Conservation (phyloP, 139 green algal genomes). For the Diplosphaera chodatii region DNA sequence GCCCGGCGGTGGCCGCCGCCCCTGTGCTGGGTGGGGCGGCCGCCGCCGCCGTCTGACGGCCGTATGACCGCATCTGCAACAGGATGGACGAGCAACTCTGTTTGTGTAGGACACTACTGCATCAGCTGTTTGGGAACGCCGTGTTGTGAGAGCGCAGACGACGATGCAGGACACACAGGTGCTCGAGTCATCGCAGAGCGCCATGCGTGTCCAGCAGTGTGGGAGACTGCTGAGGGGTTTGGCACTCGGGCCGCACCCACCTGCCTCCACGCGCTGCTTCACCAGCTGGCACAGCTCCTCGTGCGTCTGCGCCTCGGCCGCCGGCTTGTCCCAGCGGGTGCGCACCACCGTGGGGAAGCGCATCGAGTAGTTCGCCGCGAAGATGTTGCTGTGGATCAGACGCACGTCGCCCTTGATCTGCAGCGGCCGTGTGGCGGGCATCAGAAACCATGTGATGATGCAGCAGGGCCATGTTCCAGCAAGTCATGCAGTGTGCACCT, state of each 20-base stretch:
- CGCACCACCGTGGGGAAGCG: background rate
- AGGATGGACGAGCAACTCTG: background rate
- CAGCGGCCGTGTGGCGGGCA: too few species aligned
- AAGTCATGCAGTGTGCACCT: too few species aligned
- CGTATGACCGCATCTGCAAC: background rate
- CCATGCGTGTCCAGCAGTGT: too few species aligned
- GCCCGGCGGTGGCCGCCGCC: too few species aligned
- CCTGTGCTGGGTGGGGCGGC: background rate
- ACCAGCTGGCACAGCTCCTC: background rate
- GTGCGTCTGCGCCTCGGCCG: background rate
- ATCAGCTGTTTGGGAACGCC: too few species aligned
- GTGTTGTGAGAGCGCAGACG: too few species aligned
- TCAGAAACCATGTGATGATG: too few species aligned
- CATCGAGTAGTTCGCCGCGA: background rate
- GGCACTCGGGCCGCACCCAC: background rate
- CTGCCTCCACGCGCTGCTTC: background rate
- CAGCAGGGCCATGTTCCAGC: too few species aligned
- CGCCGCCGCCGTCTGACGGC: background rate
- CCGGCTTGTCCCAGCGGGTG: background rate
- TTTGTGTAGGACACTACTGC: too few species aligned
- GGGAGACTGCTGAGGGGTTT: too few species aligned
- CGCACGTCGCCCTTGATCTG: constrained; percentile 1
- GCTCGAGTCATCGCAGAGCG: background rate
- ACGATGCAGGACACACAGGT: too few species aligned
- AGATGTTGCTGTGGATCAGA: background rate